phyloP scores from a whole-genome alignment of 176 grass and related monocot species.

The Elaeis guineensis region DNA sequence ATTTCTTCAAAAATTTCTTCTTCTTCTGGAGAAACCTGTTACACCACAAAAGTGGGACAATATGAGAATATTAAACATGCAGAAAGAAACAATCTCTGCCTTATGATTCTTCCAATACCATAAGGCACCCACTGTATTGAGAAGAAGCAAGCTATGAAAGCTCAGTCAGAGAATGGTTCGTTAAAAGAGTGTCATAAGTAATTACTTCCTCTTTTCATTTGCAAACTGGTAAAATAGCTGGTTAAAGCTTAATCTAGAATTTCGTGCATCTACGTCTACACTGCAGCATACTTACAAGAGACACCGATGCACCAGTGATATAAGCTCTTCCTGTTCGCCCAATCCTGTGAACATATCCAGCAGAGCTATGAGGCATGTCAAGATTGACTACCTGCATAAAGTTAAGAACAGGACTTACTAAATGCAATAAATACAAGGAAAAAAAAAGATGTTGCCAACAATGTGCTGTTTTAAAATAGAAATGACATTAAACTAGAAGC shows the following conservation, averaged over 20 bases:
- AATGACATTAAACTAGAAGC: no score
- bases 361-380: conserved; percentile 65
- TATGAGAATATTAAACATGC: not conserved
- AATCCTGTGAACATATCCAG: conserved; percentile 92
- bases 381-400: conserved; percentile 81
- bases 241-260: no score
- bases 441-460: no score
- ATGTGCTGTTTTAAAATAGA: no score
- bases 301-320: conserved; percentile 75
- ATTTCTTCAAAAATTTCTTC: conserved; percentile 44
- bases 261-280: no score
- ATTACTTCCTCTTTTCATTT: no score
- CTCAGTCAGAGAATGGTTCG: no score
- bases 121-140: not conserved
- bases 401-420: conserved; percentile 15
- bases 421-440: not conserved
- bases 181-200: no score
- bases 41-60: conserved; percentile 3
- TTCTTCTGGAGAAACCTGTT: conserved; percentile 63
- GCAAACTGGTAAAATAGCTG: no score
- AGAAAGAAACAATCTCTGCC: no score
- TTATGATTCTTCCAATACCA: no score
- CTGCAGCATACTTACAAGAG: conserved; percentile 53
- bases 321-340: conserved; percentile 83
- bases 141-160: conserved; percentile 11